Evolutionary conservation across 345 rosid species (phyloP).

Genomic region (Psidium guajava): DNA sequence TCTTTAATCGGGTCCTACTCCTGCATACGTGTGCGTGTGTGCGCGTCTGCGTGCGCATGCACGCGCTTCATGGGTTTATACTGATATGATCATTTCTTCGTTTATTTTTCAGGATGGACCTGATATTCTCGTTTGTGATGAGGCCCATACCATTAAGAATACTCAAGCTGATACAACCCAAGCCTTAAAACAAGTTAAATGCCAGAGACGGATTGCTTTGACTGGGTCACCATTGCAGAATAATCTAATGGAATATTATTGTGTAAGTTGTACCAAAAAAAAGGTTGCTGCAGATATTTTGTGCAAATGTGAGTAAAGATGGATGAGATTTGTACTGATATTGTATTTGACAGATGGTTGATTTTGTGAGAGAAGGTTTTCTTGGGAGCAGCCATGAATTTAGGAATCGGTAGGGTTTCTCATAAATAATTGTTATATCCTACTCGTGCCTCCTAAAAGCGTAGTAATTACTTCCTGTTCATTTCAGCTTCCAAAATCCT

Average conservation of each 20-base stretch:
- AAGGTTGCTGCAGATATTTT: not conserved
- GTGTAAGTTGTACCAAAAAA: conserved; percentile 42
- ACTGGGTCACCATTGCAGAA: conserved; percentile 99
- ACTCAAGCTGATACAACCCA: conserved; percentile 96
- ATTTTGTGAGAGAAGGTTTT: conserved; percentile 99
- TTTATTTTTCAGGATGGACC: conserved; percentile 70
- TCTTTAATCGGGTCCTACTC: not conserved
- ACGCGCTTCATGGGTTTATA: not conserved
- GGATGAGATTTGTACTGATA: not conserved
- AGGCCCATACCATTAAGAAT: conserved; percentile 96
- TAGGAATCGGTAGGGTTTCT: conserved; percentile 76
- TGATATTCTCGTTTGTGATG: conserved; percentile 99
- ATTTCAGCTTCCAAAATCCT: conserved; percentile 92
- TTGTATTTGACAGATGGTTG: conserved; percentile 82
- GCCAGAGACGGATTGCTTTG: conserved; percentile 98
- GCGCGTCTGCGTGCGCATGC: not conserved
- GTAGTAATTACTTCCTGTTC: conserved; percentile 2
- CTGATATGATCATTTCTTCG: not conserved
- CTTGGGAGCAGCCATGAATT: conserved; percentile 99
- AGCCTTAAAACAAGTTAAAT: conserved; percentile 87
- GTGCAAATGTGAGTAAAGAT: not conserved
- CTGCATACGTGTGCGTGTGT: not conserved
- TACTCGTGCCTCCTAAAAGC: conserved; percentile 4
- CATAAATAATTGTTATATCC: conserved; percentile 1
- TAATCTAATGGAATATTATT: conserved; percentile 98